Percentiles rank a stretch among this genome's conserved stretches.
Conservation (phyloP, 495 filamentous ascomycete species). For the Aspergillus olivimuriae region DNA sequence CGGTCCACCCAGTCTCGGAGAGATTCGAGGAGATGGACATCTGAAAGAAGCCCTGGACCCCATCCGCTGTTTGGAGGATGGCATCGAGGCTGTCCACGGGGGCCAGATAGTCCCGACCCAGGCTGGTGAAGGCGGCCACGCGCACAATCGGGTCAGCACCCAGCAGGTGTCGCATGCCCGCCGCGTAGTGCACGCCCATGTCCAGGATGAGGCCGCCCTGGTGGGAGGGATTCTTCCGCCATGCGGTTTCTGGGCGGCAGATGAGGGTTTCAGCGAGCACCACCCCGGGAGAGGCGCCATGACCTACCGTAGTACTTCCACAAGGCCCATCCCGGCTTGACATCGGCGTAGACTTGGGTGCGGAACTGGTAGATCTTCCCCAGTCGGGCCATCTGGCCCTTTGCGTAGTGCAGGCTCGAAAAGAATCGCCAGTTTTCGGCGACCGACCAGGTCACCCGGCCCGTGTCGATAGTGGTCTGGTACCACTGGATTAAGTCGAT, state of each 20-base stretch:
- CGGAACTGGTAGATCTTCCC: constrained; percentile 58
- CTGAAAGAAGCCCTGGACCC: constrained; percentile 48
- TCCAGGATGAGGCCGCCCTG: constrained; percentile 68
- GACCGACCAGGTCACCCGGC: constrained; percentile 41
- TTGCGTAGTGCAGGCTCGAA: constrained; percentile 42
- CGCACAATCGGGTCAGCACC: constrained; percentile 36
- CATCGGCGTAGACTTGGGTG: constrained; percentile 39
- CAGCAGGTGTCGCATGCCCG: constrained; percentile 48
- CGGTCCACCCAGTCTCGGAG: constrained; percentile 41
- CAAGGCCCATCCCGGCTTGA: constrained; percentile 33
- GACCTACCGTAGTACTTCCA: neutral
- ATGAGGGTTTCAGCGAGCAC: neutral
- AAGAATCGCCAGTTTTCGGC: constrained; percentile 68
- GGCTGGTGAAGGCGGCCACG: constrained; percentile 46
- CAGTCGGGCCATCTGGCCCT: constrained; percentile 42
- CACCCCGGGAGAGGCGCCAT: neutral
- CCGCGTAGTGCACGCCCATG: constrained; percentile 61
- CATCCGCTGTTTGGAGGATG: constrained; percentile 45
- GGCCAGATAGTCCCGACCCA: constrained; percentile 49
- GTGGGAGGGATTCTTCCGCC: constrained; percentile 58
- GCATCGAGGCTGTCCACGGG: constrained; percentile 62
- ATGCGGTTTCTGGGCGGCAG: constrained; percentile 21
- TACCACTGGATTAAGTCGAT: constrained; percentile 52
- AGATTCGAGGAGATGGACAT: constrained; percentile 56
- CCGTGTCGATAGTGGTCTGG: constrained; percentile 17